These are phyloP conservation scores for Triglochin maritima DNA, from an alignment of 106 monocot species.

Conservation along the genomic window DNA sequence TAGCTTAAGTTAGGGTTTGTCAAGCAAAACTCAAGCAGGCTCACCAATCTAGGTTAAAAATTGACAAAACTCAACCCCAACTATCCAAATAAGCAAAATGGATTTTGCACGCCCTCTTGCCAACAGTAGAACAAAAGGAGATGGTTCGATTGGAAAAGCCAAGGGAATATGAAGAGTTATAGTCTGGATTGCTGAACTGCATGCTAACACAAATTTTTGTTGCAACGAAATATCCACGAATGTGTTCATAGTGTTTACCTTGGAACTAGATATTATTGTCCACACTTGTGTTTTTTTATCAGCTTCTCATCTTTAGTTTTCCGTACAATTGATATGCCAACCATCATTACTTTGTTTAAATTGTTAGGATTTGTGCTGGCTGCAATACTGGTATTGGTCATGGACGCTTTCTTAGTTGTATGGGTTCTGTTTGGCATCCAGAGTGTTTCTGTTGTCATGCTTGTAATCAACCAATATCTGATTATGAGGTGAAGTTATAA, in stretches of 20 bases:
- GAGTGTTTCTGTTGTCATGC: conserved; percentile 68
- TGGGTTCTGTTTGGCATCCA: conserved; percentile 68
- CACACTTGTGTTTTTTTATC: neutral
- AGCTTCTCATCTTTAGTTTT: neutral
- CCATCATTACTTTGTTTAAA: neutral
- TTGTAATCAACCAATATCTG: conserved; percentile 66
- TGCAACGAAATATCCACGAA: no score
- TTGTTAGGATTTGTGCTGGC: conserved; percentile 56
- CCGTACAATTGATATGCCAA: neutral
- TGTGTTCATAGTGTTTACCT: neutral
- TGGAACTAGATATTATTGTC: neutral
- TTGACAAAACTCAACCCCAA: no score
- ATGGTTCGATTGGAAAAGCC: no score
- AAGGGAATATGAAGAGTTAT: no score
- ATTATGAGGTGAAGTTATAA: conserved; percentile 37
- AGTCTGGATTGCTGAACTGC: no score
- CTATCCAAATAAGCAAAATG: no score
- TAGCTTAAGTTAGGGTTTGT: no score
- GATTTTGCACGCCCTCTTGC: no score
- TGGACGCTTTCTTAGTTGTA: conserved; percentile 68
- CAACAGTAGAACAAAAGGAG: no score
- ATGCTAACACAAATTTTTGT: no score
- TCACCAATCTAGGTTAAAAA: no score
- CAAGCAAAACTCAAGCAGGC: no score
- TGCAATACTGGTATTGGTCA: conserved; percentile 50